phyloP scores from a whole-genome alignment of 768 basidiomycete species.

The Dacryopinax spathularia region DNA sequence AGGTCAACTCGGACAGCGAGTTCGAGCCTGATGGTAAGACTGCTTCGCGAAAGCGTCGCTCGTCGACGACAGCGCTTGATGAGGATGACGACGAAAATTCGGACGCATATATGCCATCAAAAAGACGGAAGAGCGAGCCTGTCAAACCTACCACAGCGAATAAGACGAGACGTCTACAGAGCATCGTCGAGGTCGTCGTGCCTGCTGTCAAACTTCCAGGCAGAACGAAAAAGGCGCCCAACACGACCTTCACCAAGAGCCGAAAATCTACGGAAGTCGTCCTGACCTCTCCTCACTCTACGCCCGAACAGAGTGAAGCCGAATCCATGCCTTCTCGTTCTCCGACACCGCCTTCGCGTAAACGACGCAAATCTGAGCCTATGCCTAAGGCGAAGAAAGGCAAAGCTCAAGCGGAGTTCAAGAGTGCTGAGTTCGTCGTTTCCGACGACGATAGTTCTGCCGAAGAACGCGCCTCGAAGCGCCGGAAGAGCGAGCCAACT shows the following conservation, averaged over 20 bases:
- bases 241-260: not conserved
- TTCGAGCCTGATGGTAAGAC: not conserved
- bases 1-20: not conserved
- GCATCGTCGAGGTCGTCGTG: not conserved
- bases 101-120: not conserved
- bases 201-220: not conserved
- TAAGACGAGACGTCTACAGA: not conserved
- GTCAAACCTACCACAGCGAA: not conserved
- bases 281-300: not conserved
- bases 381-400: not conserved
- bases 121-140: not conserved
- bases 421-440: not conserved
- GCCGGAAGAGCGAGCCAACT: not conserved
- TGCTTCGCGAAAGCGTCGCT: not conserved
- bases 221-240: not conserved
- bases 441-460: not conserved
- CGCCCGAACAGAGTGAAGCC: not conserved
- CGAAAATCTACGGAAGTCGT: not conserved
- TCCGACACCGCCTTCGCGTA: not conserved
- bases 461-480: not conserved
- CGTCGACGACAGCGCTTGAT: not conserved
- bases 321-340: not conserved
- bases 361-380: not conserved
- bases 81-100: not conserved
- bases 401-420: not conserved